Base-by-base conservation (phyloP, 2,329 filamentous ascomycete species). In the Pseudophaeomoniella oleicola region DNA sequence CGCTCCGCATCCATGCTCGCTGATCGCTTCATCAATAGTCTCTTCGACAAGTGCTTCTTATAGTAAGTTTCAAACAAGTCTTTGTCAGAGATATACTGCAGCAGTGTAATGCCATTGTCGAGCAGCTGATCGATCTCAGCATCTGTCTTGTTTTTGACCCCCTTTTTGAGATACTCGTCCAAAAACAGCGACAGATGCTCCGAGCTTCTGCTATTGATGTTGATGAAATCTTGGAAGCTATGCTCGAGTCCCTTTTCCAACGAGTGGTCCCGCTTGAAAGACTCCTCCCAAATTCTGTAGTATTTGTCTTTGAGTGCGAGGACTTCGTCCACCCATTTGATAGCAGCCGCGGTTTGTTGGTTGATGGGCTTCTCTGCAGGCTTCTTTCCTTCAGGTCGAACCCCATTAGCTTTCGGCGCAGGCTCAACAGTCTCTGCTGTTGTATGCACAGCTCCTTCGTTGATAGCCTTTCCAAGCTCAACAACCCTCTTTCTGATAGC, bases 21-120 rank as follows among this genome's bases (percentile, higher is more conserved):
- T 0, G 85, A 88, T 50, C 90, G 92, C 53, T 80, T 83, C 60
- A 90, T 83, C 13, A 98, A 66, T 30, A 98, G 64, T 36, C 90
- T 77, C 41, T 84, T 80, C 32, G 84, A 88, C 16, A 98, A 70
- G 59, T 98, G 90, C 55, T 93, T 93, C 65, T 96, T 94, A 65
- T 98, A 96, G 58, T 98, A 98, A 3, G 82, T 76, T 62, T 98
- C 88, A 50, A 98, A 94, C 46, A 93, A 69, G 54, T 98, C 90
- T 59, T 88, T 90, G 51, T 96, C 88, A 38, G 78, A 75, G 27
- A 98, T 72, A 48, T 93, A 94, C 32, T 86, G 78, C 36, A 98
- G 71, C 4, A 98, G 66, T 0, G 80, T 75, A 42, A 94, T 92
- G 10, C 87, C 87, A 53, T 90, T 93, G 40, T 94, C 87, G 30